phyloP scores from a whole-genome alignment of 768 basidiomycete genomes.

The Tulasnella sp. region DNA sequence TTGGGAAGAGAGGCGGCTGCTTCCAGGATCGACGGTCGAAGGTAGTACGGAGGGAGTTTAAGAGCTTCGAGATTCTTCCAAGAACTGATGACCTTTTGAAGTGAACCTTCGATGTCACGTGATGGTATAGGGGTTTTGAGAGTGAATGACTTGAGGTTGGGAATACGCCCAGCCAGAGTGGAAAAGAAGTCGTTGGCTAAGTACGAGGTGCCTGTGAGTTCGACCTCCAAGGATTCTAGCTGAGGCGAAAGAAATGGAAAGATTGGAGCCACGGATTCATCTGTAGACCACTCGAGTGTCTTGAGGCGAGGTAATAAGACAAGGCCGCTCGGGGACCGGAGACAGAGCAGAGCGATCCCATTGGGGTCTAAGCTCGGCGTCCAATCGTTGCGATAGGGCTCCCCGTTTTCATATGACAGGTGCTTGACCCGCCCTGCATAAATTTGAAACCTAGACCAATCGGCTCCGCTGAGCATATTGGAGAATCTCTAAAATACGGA shows the following conservation, averaged over 20 bases:
- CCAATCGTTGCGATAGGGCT: background rate
- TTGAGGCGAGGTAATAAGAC: background rate
- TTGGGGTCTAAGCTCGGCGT: background rate
- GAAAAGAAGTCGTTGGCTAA: background rate
- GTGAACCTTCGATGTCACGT: background rate
- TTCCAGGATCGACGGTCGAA: background rate
- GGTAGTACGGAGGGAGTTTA: background rate
- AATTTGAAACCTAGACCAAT: background rate
- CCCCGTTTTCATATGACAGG: background rate
- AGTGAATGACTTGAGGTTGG: too few species aligned
- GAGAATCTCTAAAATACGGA: background rate
- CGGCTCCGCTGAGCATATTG: background rate
- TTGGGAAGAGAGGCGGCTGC: background rate
- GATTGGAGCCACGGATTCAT: background rate
- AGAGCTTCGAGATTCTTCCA: background rate
- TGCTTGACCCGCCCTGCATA: background rate
- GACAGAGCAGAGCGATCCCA: background rate
- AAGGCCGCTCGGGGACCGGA: background rate
- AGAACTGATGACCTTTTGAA: background rate
- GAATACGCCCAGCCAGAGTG: background rate
- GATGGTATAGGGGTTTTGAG: background rate
- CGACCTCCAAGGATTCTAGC: background rate
- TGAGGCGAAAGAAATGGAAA: background rate
- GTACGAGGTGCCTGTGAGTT: background rate
- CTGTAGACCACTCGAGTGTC: background rate